Evolutionary conservation across 768 basidiomycete genomes (phyloP).

Genomic region (Kwoniella sp.): DNA sequence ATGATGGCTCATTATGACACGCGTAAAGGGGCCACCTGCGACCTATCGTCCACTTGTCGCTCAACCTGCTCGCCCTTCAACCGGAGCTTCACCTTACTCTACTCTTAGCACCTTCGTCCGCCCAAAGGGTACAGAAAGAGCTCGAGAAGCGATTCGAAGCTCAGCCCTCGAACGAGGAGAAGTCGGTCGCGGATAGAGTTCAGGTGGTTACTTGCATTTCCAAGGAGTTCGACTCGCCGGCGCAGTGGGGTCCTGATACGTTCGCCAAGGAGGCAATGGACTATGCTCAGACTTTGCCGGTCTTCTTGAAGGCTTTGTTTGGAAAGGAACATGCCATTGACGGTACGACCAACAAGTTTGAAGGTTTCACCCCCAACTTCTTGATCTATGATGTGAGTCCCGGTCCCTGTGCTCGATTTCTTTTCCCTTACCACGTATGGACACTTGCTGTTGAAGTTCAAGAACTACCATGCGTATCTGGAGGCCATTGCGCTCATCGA

Average conservation of each 20-base stretch:
- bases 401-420: not conserved
- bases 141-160: constrained; percentile 10
- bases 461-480: no score
- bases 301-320: constrained; percentile 16
- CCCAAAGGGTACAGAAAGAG: constrained; percentile 20
- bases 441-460: no score
- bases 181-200: constrained; percentile 11
- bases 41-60: constrained; percentile 19
- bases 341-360: constrained; percentile 23
- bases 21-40: constrained; percentile 22
- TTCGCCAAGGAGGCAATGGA: constrained; percentile 26
- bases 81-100: constrained; percentile 27
- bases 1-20: no score
- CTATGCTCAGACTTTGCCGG: constrained; percentile 24
- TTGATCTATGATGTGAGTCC: constrained; percentile 37
- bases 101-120: constrained; percentile 23
- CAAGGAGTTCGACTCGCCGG: not conserved
- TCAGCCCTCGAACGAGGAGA: not conserved
- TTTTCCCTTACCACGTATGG: no score
- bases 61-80: constrained; percentile 23
- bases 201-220: constrained; percentile 17
- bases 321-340: constrained; percentile 4
- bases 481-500: no score
- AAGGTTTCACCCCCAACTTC: constrained; percentile 18
- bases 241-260: not conserved